phyloP scores from a whole-genome alignment of 2,329 filamentous ascomycete species.

The Microascus cirrosus region DNA sequence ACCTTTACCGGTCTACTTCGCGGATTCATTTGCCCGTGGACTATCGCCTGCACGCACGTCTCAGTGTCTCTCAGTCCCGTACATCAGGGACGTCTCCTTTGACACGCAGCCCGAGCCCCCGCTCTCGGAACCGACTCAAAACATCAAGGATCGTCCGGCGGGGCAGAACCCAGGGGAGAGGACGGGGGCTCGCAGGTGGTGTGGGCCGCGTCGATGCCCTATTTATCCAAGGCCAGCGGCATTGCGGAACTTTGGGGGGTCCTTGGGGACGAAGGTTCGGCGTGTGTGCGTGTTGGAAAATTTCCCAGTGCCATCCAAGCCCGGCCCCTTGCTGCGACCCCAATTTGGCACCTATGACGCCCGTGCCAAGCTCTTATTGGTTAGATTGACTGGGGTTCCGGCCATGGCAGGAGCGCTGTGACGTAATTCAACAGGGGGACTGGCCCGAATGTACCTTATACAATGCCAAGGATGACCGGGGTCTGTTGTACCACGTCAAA shows the following conservation, averaged over 20 bases:
- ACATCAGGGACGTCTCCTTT: too few species aligned
- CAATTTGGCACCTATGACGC: constrained; percentile 1
- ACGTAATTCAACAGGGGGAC: constrained; percentile 2
- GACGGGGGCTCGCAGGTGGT: neutral
- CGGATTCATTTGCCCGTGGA: too few species aligned
- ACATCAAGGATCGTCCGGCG: neutral
- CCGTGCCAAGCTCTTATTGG: constrained; percentile 1
- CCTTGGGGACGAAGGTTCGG: neutral
- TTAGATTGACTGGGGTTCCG: constrained; percentile 1
- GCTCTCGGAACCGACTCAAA: neutral
- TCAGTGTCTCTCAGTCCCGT: too few species aligned
- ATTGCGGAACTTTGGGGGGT: too few species aligned
- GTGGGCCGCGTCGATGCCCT: neutral
- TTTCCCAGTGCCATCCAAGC: neutral
- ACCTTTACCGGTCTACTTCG: too few species aligned
- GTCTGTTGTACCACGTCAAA: neutral
- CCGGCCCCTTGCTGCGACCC: neutral
- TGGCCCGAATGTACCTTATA: neutral
- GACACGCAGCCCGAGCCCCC: neutral
- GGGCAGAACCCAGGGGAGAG: neutral
- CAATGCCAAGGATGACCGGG: neutral
- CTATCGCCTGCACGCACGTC: too few species aligned
- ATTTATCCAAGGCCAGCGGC: neutral
- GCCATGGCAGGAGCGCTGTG: neutral
- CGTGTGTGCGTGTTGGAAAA: neutral